phyloP scores from a whole-genome alignment of 345 rosid genomes.

The Carallia pectinifolia region DNA sequence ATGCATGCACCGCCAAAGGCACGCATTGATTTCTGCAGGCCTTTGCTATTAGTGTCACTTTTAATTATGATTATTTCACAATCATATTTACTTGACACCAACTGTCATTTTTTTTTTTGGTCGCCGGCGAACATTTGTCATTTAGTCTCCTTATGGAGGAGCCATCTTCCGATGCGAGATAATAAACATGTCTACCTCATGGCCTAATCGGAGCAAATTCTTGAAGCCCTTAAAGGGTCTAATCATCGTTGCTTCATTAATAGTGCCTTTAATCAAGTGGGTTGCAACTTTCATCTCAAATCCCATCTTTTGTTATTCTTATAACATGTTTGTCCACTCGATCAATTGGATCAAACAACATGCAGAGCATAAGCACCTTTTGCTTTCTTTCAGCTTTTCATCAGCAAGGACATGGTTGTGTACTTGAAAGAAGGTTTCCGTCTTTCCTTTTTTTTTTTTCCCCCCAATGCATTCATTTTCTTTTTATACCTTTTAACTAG shows the following conservation, averaged over 20 bases:
- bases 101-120: too few species aligned
- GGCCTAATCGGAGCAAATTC: too few species aligned
- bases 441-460: too few species aligned
- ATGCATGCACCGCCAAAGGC: too few species aligned
- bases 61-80: background rate
- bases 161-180: background rate
- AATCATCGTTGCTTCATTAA: background rate
- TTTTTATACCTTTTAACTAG: background rate
- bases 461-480: background rate
- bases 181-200: too few species aligned
- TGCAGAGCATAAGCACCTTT: background rate
- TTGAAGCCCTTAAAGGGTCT: background rate
- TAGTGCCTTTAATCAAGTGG: conserved; percentile 7
- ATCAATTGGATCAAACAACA: conserved; percentile 6
- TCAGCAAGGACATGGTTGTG: conserved; percentile 10
- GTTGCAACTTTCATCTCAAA: background rate
- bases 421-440: background rate
- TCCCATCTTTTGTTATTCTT: background rate
- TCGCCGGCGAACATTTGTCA: conserved; percentile 7
- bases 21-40: too few species aligned
- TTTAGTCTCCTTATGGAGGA: background rate
- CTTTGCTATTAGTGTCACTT: too few species aligned
- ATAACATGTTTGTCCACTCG: conserved; percentile 1
- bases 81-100: background rate
- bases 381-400: background rate